Evolutionary conservation across 352 stramenopile genomes (phyloP), one percentile per base, ranked within the genome.

Genomic region (Aphanomyces astaci): DNA sequence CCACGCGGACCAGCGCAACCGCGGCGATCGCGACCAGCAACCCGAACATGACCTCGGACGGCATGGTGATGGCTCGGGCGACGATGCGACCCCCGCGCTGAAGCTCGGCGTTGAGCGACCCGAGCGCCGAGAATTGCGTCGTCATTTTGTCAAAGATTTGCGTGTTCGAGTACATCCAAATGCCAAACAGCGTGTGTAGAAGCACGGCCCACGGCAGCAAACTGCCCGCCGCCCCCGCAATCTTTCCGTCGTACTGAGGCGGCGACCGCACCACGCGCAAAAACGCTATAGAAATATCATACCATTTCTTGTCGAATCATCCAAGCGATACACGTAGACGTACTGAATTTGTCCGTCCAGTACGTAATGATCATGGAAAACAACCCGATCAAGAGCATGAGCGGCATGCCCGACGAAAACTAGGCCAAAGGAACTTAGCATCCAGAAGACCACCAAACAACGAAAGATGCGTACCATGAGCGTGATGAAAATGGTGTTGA

Each of bases 141-240:
- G n/a, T 22, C 31, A 51, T 64, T 49, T 13, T 28, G 71, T 91
- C 80, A 64, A 94, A 94, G 66, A 94, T 92, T 59, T 76, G 73
- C n/a, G 81, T 76, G 71, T 94, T 94, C 25, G 86, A 94, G 65
- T 89, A 92, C 86, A 94, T 91, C 86, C 86, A 94, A 75, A 94
- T 79, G 0, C 79, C 83, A 11, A 92, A 68, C 25, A 92, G 69
- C 36, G 77, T 88, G 67, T 92, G 86, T 30, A 90, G 66, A 13
- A 94, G 28, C 30, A 92, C 80, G 7, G 86, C 86, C 70, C 88
- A 92, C 17, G 83, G 85, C 40, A 94, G 75, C 28, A 94, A 33
- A 4, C 70, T 81, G 1, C 80, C 83, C 0, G 80, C 79, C 4
- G 82, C 80, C 0, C 55, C 73, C 0, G 85, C 83, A 28, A 93